Base-by-base conservation (phyloP, 129 eudicot species). In the Artemisia argyi region DNA sequence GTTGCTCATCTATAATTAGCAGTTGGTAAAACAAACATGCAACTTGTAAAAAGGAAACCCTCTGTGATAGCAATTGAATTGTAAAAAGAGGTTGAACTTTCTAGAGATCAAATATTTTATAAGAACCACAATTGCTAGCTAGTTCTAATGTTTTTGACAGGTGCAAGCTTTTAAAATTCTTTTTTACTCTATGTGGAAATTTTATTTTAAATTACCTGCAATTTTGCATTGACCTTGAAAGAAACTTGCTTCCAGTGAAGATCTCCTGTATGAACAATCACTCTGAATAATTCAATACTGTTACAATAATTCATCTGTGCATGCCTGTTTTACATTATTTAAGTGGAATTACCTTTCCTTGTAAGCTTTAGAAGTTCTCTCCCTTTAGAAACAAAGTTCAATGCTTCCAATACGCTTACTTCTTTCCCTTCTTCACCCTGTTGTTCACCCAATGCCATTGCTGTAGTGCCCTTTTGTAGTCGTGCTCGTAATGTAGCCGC, bases 171-270 rank as follows among this genome's bases (percentile, higher is more conserved):
- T 39, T 7, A 39, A 39, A 1, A 39, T 39, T 39, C 46, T 39
- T 39, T 35, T 39, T 39, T 7, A 39, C 46, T 39, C 10, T 11
- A 7, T 1, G 11, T 1, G 46, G 11, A 7, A 7, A 7, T 39
- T 39, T 39, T 39, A 39, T 39, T 39, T 1, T 7, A 39, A 39
- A 68, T 69, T 80, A 88, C 97, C 97, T 89, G 95, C 83, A 85
- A 78, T 69, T 77, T 78, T 68, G 88, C 61, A 28, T 85, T 87
- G 74, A 92, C 84, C 83, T 83, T 89, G 83, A 92, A 76, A 7
- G 96, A 89, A 75, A 92, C 96, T 82, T 81, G 82, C 80, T 92
- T 92, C 95, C 96, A 89, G 60, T 92, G 98, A 61, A 89, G 89
- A 81, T 87, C 98, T 73, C 98, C 98, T 92, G 84, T 72, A 73